Conservation (phyloP, 768 basidiomycete genomes). For the Panaeolus papilionaceus region DNA sequence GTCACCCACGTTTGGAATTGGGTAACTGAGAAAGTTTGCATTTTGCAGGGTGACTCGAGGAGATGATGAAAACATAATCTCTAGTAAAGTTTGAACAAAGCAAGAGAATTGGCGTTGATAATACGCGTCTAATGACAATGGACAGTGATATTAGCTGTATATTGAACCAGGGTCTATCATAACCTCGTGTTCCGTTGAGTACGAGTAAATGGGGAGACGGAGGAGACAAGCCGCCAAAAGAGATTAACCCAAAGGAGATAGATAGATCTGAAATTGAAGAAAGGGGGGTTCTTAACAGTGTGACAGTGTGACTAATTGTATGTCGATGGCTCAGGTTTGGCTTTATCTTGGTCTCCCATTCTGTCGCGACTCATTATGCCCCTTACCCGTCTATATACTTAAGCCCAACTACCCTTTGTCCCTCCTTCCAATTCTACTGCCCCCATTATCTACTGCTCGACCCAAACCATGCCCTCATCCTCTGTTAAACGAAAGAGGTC, state of each 20-base stretch:
- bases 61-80: no score
- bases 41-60: no score
- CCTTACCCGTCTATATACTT: constrained; percentile 14
- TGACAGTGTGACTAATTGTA: background rate
- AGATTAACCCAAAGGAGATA: background rate
- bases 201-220: no score
- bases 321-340: background rate
- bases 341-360: no score
- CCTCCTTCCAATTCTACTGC: background rate
- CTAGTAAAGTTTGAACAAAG: no score
- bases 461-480: background rate
- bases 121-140: no score
- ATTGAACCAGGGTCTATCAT: background rate
- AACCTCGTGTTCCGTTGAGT: constrained; percentile 5
- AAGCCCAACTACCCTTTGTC: background rate
- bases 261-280: background rate
- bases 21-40: no score
- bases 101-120: no score
- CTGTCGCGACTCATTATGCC: constrained; percentile 15
- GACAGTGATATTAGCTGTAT: no score
- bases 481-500: background rate
- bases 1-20: no score
- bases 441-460: background rate
- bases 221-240: background rate
- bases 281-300: no score